Evolutionary conservation across 1,139 yeast species (phyloP), one percentile per base, ranked within the genome.

Genomic region (Candida tropicalis): DNA sequence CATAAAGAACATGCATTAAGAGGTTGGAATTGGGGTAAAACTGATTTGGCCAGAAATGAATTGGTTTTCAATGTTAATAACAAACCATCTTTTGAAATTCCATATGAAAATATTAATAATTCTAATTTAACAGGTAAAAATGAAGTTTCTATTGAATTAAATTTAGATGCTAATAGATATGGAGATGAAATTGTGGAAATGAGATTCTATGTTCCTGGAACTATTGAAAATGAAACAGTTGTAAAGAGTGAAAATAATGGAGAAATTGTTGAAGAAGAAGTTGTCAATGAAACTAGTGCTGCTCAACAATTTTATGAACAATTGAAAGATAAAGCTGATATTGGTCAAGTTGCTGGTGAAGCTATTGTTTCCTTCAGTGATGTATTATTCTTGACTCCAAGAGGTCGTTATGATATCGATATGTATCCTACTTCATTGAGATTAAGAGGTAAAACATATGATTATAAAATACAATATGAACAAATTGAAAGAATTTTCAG

Each of bases 21-120:
- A 66, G 99, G 99, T 33, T 93, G 99, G 99, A 93, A 93, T 65
- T 93, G 99, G 99, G 99, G 99, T 44, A 83, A 84, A 51, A 77
- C 93, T 9, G 97, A 91, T 62, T 80, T 95, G 63, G 96, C 96
- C 11, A 81, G 97, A 60, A 88, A 90, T 55, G 99, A 93, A 62
- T 73, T 93, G 65, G 79, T 89, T 25, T 91, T 95, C 66, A 83
- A 84, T 45, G 84, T 91, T 27, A 88, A 87, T 57, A 90, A 90
- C 55, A 86, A 87, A 57, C 98, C 99, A 2, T 81, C 86, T 15
- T 93, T 93, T 64, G 99, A 93, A 65, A 67, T 95, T 38, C 97
- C 98, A 4, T 93, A 91, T 62, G 60, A 76, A 12, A 82, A 79
- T 37, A 87, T 93, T 47, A 79, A 83, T 51, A 93, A 95, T 62